Base-by-base conservation (phyloP, 2,329 filamentous ascomycete species). In the Periglandula ipomoeae region DNA sequence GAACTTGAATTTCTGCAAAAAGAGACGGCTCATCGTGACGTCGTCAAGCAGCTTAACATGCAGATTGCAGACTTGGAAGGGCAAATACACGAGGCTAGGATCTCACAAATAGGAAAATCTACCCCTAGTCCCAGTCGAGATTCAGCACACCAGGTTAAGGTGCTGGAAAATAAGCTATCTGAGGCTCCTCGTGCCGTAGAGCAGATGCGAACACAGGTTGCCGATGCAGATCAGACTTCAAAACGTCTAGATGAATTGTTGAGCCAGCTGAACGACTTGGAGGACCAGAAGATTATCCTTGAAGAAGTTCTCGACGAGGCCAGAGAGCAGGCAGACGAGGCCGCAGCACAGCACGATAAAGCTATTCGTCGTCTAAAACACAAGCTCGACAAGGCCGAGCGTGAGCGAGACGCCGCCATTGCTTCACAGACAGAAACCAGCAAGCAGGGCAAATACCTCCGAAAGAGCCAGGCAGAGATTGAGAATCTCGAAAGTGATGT, bases 401-500 rank as follows among this genome's bases (percentile, higher is more conserved):
- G 69, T n/a, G 68, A 77, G 51, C 73, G 74, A 52, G 59, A 57
- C 50, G 53, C 55, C n/a, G 55, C 64, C 45, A 58, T 63, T 34
- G 59, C 59, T 50, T 52, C 63, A 41, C 60, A 64, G 40, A 57
- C 59, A 17, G 71, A 75, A 30, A 68, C 69, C 10, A 67, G 68
- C 43, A 75, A 76, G 48, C 78, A 82, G 58, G 74, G 78, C 39
- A 71, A 74, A 37, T 78, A 83, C 50, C 66, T 87, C 23, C 80
- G 79, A 52, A 75, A 79, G 57, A 77, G 77, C 19, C 81, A 85
- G 62, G 70, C 80, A 11, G 78, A 84, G 58, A 70, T 76, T 38
- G 80, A 87, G 62, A 77, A 82, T 30, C 72, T 93, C n/a, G 82
- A 87, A 56, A 74, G 87, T 50, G 82, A 87, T 59, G 74, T 93